Evolutionary conservation across 2,329 filamentous ascomycete species (phyloP).

Genomic region (Ophiostoma pallidulum): DNA sequence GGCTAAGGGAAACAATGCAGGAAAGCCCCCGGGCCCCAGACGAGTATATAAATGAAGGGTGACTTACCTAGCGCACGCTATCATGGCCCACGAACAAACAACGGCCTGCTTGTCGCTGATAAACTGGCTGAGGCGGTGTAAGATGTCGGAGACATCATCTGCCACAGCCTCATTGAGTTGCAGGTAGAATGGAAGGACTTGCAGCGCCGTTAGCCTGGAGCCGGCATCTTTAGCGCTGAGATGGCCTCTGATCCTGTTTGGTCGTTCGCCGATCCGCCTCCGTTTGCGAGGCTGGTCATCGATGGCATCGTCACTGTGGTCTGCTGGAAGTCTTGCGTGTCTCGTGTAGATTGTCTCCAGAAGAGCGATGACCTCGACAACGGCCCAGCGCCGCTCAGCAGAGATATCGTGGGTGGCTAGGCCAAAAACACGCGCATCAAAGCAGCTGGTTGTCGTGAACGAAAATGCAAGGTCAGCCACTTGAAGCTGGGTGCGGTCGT

Average conservation of each 20-base stretch:
- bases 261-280: conserved; percentile 33
- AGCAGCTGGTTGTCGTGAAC: conserved; percentile 34
- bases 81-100: conserved; percentile 70
- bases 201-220: conserved; percentile 43
- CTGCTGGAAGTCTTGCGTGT: conserved; percentile 11
- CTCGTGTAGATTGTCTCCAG: conserved; percentile 42
- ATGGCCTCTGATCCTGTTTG: conserved; percentile 40
- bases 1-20: too few species aligned
- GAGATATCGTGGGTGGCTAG: conserved; percentile 43
- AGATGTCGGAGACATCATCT: conserved; percentile 44
- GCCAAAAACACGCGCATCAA: conserved; percentile 41
- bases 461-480: conserved; percentile 64
- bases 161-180: conserved; percentile 34
- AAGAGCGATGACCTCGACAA: conserved; percentile 49
- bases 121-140: conserved; percentile 48
- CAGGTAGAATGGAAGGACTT: conserved; percentile 49
- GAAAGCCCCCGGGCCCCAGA: too few species aligned
- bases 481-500: conserved; percentile 62
- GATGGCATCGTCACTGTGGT: conserved; percentile 17
- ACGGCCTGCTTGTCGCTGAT: conserved; percentile 60
- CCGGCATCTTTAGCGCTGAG: conserved; percentile 35
- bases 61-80: conserved; percentile 77
- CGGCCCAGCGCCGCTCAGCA: conserved; percentile 50
- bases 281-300: conserved; percentile 44
- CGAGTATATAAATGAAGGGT: too few species aligned